phyloP scores from a whole-genome alignment of 108 stramenopile genomes.

The Cyclotella kingstonii region DNA sequence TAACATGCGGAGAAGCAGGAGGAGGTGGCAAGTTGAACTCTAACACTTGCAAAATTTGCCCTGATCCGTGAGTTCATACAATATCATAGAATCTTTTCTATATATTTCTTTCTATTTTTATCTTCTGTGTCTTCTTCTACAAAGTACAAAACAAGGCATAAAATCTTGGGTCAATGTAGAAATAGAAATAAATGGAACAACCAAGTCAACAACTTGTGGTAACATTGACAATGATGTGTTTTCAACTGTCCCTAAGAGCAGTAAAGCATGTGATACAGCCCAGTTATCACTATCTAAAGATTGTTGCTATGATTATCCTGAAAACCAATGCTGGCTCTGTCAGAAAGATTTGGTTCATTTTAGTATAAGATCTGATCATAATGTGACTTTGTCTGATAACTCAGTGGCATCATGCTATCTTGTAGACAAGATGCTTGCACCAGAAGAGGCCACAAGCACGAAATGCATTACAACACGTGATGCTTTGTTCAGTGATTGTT shows the following conservation, averaged over 20 bases:
- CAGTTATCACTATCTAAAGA: slow-evolving; percentile 14
- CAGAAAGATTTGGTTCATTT: slow-evolving; percentile 26
- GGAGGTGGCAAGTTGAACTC: slow-evolving; percentile 6
- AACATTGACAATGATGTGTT: slow-evolving; percentile 34
- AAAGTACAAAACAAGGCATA: slow-evolving; percentile 25
- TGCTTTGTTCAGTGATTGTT: slow-evolving; percentile 28
- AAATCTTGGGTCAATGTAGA: slow-evolving; percentile 38
- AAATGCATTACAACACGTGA: slow-evolving; percentile 31
- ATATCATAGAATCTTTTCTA: neutral
- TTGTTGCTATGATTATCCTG: slow-evolving; percentile 39
- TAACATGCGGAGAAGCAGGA: slow-evolving; percentile 38
- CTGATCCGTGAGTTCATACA: slow-evolving; percentile 16
- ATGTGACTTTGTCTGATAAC: slow-evolving; percentile 31
- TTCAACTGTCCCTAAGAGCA: slow-evolving; percentile 23
- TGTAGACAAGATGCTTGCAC: slow-evolving; percentile 35
- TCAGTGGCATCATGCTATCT: slow-evolving; percentile 20
- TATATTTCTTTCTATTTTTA: neutral
- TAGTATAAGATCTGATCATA: slow-evolving; percentile 30
- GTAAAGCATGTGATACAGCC: slow-evolving; percentile 35
- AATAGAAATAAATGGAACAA: slow-evolving; percentile 37
- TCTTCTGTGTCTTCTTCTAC: neutral
- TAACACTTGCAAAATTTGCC: slow-evolving; percentile 42
- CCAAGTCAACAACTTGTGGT: slow-evolving; percentile 34
- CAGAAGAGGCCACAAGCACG: slow-evolving; percentile 25
- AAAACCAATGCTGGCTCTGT: slow-evolving; percentile 33